Conservation (phyloP, 176 grass and related monocot genomes). For the Musa schizocarpa region DNA sequence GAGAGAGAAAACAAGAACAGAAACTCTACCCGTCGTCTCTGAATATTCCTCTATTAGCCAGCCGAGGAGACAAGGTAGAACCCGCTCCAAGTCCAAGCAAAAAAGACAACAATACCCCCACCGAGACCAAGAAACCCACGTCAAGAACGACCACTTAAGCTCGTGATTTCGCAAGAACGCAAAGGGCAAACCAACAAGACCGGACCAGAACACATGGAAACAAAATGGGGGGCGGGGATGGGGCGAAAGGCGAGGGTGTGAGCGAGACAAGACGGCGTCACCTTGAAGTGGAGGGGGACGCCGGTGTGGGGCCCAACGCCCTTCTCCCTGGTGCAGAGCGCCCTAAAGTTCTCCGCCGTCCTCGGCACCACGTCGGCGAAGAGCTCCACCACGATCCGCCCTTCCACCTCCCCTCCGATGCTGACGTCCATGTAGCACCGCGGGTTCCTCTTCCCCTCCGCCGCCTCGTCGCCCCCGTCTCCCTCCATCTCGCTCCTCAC, state of each 20-base stretch:
- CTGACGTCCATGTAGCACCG: constrained; percentile 76
- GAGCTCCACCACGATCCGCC: constrained; percentile 78
- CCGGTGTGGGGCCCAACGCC: constrained; percentile 46
- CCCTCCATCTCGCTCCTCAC: constrained; percentile 22
- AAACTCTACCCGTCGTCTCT: not conserved
- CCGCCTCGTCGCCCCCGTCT: constrained; percentile 18
- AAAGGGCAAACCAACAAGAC: constrained; percentile 8
- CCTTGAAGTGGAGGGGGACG: constrained; percentile 73
- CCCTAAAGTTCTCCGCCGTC: constrained; percentile 94
- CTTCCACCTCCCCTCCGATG: constrained; percentile 82
- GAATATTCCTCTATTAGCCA: constrained; percentile 25
- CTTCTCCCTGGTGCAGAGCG: constrained; percentile 88
- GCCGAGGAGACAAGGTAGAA: constrained; percentile 4
- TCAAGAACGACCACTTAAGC: not conserved
- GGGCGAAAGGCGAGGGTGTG: too few relatives aligned
- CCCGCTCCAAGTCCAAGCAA: constrained; percentile 6
- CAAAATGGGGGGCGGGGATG: not conserved
- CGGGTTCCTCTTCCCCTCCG: constrained; percentile 26
- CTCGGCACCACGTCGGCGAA: constrained; percentile 50
- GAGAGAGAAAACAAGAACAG: constrained; percentile 7
- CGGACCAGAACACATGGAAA: not conserved
- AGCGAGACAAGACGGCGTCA: not conserved
- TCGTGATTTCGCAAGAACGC: not conserved
- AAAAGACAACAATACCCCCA: constrained; percentile 21
- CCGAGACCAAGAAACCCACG: not conserved